A percentile compares a stretch with the other conserved stretches of the same genome.
Evolutionary conservation across 2,329 filamentous ascomycete genomes (phyloP).

Genomic region (Coleophoma cylindrospora): DNA sequence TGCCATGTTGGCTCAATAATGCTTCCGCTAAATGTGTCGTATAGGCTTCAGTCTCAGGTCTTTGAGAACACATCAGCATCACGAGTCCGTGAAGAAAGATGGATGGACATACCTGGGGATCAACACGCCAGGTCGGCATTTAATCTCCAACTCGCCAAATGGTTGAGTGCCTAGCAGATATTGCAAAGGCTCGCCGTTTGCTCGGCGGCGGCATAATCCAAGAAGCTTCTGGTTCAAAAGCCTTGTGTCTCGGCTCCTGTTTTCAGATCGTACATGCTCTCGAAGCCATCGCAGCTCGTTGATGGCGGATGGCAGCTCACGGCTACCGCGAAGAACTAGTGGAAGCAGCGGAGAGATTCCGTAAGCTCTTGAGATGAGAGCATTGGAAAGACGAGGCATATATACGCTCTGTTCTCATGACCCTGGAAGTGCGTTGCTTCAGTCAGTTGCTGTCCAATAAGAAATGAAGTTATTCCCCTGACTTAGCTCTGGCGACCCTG

Average conservation of each 20-base stretch:
- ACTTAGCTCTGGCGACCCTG: too few species aligned
- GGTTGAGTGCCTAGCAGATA: constrained; percentile 86
- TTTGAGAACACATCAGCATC: constrained; percentile 15
- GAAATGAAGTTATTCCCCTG: too few species aligned
- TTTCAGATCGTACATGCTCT: constrained; percentile 43
- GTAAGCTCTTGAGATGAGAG: constrained; percentile 49
- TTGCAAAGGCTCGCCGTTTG: constrained; percentile 71
- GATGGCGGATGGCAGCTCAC: constrained; percentile 55
- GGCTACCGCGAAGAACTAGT: constrained; percentile 57
- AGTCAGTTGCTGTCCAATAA: too few species aligned
- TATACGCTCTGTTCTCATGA: too few species aligned
- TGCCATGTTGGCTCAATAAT: constrained; percentile 20
- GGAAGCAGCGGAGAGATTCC: constrained; percentile 50
- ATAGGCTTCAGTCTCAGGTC: constrained; percentile 68
- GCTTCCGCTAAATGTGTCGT: constrained; percentile 48
- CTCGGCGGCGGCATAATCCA: constrained; percentile 42
- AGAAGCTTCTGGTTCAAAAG: constrained; percentile 20
- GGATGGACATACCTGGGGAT: constrained; percentile 62
- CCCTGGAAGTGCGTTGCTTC: too few species aligned
- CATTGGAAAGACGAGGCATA: constrained; percentile 61
- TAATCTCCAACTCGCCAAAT: constrained; percentile 78
- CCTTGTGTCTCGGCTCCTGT: constrained; percentile 13
- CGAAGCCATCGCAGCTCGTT: constrained; percentile 72
- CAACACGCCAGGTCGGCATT: constrained; percentile 71
- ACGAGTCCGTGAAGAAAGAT: too few species aligned